Conservation (phyloP, 2,329 filamentous ascomycete species). For the Penicillium sp. region DNA sequence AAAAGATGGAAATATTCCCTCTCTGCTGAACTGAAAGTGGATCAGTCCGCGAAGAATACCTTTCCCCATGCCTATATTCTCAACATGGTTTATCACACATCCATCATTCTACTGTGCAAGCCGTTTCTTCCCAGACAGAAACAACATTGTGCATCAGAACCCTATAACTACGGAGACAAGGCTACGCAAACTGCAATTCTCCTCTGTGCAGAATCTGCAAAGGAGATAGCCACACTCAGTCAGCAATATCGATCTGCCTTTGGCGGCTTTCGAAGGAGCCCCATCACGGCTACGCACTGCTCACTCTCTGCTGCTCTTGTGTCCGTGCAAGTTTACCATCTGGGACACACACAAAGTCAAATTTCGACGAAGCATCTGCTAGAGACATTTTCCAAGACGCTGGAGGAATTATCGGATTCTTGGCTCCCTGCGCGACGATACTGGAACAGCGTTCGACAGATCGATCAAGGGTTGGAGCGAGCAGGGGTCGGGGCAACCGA, state of each 20-base stretch:
- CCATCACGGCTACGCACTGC: constrained; percentile 40
- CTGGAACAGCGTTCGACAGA: no score
- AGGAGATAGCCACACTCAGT: constrained; percentile 25
- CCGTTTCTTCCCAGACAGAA: constrained; percentile 19
- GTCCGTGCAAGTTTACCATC: neutral
- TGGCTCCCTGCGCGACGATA: no score
- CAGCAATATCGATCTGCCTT: constrained; percentile 37
- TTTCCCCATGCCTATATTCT: constrained; percentile 36
- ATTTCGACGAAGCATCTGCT: neutral
- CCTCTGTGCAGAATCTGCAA: constrained; percentile 26
- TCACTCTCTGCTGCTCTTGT: constrained; percentile 36
- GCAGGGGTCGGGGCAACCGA: no score
- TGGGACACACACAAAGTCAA: neutral
- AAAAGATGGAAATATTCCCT: constrained; percentile 40
- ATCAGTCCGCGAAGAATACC: constrained; percentile 15
- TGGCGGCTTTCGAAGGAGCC: constrained; percentile 37
- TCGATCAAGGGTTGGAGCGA: no score
- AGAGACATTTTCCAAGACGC: no score
- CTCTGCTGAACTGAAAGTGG: constrained; percentile 30
- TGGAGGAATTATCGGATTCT: no score
- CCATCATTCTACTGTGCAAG: constrained; percentile 34
- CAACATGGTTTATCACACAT: constrained; percentile 40
- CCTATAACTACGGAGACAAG: constrained; percentile 2
- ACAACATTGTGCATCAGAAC: no score
- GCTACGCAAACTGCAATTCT: neutral